These are phyloP conservation scores for Podila minutissima DNA, from an alignment of 192 early-diverging fungal species.

Conservation along the genomic window DNA sequence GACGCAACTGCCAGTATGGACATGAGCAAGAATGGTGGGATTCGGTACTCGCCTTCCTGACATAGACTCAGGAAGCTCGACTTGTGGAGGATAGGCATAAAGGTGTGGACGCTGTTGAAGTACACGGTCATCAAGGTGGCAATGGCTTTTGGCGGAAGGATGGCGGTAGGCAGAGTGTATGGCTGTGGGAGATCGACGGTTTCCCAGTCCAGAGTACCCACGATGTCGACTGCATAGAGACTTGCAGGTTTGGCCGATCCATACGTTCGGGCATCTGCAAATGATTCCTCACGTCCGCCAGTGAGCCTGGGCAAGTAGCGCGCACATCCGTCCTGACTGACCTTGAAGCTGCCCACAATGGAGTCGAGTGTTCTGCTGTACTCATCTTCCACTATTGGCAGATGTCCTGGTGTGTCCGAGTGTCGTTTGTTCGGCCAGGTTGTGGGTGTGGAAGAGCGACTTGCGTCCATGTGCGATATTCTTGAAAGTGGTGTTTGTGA, in stretches of 20 bases:
- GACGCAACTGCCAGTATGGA: conserved; percentile 60
- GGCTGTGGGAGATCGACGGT: conserved; percentile 19
- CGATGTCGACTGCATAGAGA: conserved; percentile 4
- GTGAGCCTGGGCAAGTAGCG: conserved; percentile 10
- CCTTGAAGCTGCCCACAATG: conserved; percentile 15
- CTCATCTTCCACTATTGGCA: conserved; percentile 2
- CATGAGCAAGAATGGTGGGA: conserved; percentile 60
- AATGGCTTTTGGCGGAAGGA: conserved; percentile 16
- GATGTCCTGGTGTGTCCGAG: background rate
- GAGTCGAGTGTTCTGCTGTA: background rate
- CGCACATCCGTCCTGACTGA: conserved; percentile 21
- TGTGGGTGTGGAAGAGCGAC: background rate
- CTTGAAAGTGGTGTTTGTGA: background rate
- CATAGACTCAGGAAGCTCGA: conserved; percentile 49
- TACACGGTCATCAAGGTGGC: conserved; percentile 51
- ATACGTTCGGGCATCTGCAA: conserved; percentile 12
- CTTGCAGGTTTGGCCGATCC: background rate
- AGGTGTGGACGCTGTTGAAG: conserved; percentile 64
- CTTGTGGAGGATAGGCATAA: conserved; percentile 62
- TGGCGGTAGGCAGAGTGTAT: conserved; percentile 13
- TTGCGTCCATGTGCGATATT: background rate
- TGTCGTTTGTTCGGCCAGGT: background rate
- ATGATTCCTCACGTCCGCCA: conserved; percentile 10
- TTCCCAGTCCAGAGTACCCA: conserved; percentile 20
- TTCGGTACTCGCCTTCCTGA: conserved; percentile 37